Percentiles rank a stretch among this genome's conserved stretches.
phyloP scores from a whole-genome alignment of 2,329 filamentous ascomycete species.

The Fusarium subtropicale region DNA sequence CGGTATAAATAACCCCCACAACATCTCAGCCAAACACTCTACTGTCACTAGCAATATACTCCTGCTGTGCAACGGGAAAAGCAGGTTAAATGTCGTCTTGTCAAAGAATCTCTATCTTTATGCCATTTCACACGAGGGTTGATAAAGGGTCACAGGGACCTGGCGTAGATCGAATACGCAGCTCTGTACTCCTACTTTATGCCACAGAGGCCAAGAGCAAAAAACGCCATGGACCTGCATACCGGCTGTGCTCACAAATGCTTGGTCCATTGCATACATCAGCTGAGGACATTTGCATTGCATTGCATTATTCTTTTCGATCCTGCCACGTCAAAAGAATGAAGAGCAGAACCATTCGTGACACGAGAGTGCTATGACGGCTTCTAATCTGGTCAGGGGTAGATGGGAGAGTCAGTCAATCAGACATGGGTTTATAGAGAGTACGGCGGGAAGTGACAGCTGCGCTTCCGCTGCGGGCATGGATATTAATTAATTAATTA shows the following conservation, averaged over 20 bases:
- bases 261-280: slow-evolving; percentile 34
- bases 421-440: slow-evolving; percentile 7
- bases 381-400: slow-evolving; percentile 22
- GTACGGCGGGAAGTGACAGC: slow-evolving; percentile 42
- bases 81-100: slow-evolving; percentile 28
- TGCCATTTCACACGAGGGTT: not conserved
- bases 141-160: slow-evolving; percentile 16
- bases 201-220: not conserved
- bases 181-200: not conserved
- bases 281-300: slow-evolving; percentile 31
- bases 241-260: slow-evolving; percentile 36
- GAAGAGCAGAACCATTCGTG: slow-evolving; percentile 13
- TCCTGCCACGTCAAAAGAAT: slow-evolving; percentile 22
- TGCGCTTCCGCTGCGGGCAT: slow-evolving; percentile 17
- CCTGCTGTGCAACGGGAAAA: slow-evolving; percentile 42
- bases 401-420: not conserved
- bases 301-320: not conserved
- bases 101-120: not conserved
- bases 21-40: not conserved
- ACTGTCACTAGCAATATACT: slow-evolving; percentile 38
- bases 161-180: slow-evolving; percentile 20
- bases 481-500: not conserved
- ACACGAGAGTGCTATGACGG: slow-evolving; percentile 34
- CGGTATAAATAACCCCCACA: slow-evolving; percentile 34
- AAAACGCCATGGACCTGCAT: slow-evolving; percentile 9